Evolutionary conservation across 2,329 filamentous ascomycete genomes (phyloP).

Genomic region (Fusarium veterinarium): DNA sequence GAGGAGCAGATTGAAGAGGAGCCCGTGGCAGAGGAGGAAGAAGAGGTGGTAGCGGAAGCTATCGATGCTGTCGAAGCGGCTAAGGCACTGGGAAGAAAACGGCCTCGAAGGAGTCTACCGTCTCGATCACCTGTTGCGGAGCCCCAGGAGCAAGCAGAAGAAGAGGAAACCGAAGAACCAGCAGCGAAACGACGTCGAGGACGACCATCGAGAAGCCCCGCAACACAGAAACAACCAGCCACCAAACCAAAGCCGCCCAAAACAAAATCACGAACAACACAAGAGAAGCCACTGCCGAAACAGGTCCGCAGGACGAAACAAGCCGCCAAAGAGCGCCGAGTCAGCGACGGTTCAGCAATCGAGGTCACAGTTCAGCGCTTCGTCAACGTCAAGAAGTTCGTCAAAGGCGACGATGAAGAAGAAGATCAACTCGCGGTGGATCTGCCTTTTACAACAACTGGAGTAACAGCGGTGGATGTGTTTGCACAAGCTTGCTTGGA

Average conservation of each 20-base stretch:
- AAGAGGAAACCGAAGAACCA: slow-evolving; percentile 45
- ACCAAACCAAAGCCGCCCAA: slow-evolving; percentile 38
- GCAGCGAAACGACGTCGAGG: slow-evolving; percentile 54
- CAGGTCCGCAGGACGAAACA: slow-evolving; percentile 34
- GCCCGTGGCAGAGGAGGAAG: slow-evolving; percentile 35
- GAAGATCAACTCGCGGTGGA: slow-evolving; percentile 60
- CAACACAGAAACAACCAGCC: slow-evolving; percentile 55
- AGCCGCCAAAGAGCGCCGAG: slow-evolving; percentile 35
- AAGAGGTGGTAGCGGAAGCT: slow-evolving; percentile 54
- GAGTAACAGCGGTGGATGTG: slow-evolving; percentile 72
- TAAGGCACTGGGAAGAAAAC: slow-evolving; percentile 56
- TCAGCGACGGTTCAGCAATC: slow-evolving; percentile 51
- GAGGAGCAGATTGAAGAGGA: slow-evolving; percentile 33
- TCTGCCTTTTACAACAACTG: slow-evolving; percentile 65
- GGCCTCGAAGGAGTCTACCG: slow-evolving; percentile 52
- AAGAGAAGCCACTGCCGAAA: slow-evolving; percentile 39
- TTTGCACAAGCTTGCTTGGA: slow-evolving; percentile 71
- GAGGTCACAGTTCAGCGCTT: slow-evolving; percentile 72
- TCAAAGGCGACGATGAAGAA: slow-evolving; percentile 53
- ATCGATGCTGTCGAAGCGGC: slow-evolving; percentile 58
- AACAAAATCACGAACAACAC: slow-evolving; percentile 32
- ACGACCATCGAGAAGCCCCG: slow-evolving; percentile 53
- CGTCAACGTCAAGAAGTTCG: slow-evolving; percentile 57
- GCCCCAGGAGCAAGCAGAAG: slow-evolving; percentile 47
- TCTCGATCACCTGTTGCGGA: slow-evolving; percentile 57